phyloP scores from a whole-genome alignment of 2,329 filamentous ascomycete genomes.

The Rhinocladiella mackenziei region DNA sequence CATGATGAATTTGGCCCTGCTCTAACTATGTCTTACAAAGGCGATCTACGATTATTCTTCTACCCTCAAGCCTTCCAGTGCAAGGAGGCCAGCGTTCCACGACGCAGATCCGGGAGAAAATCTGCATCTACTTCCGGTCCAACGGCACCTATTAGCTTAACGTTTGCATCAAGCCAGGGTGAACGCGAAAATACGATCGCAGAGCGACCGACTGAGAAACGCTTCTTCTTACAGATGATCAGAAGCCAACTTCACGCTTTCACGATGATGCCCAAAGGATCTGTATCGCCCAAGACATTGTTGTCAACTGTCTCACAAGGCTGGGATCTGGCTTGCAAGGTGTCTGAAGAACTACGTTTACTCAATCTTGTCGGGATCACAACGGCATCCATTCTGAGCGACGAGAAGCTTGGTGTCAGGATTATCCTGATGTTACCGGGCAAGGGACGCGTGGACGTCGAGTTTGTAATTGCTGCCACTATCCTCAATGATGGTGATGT shows the following conservation, averaged over 20 bases:
- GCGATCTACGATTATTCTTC: constrained; percentile 42
- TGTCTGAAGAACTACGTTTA: constrained; percentile 44
- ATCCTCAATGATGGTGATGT: constrained; percentile 26
- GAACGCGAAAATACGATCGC: constrained; percentile 14
- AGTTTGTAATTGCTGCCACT: constrained; percentile 24
- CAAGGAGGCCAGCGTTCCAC: constrained; percentile 16
- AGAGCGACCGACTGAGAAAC: constrained; percentile 37
- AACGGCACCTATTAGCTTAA: constrained; percentile 35
- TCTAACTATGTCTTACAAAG: constrained; percentile 42
- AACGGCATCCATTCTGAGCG: constrained; percentile 30
- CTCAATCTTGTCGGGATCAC: constrained; percentile 46
- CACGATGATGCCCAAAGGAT: constrained; percentile 36
- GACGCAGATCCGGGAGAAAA: constrained; percentile 27
- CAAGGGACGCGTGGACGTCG: constrained; percentile 27
- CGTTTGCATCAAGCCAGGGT: constrained; percentile 31
- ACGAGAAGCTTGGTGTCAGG: constrained; percentile 28
- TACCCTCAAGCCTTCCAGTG: constrained; percentile 38
- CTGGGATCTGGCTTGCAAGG: constrained; percentile 40
- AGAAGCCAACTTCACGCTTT: constrained; percentile 35
- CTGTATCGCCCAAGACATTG: constrained; percentile 37
- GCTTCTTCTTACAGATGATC: constrained; percentile 43
- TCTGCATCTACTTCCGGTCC: constrained; percentile 29
- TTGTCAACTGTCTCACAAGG: constrained; percentile 41
- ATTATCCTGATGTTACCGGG: constrained; percentile 23
- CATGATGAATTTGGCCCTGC: constrained; percentile 32